phyloP scores from a whole-genome alignment of 768 basidiomycete species.

The Sporobolomyces phaffii region DNA sequence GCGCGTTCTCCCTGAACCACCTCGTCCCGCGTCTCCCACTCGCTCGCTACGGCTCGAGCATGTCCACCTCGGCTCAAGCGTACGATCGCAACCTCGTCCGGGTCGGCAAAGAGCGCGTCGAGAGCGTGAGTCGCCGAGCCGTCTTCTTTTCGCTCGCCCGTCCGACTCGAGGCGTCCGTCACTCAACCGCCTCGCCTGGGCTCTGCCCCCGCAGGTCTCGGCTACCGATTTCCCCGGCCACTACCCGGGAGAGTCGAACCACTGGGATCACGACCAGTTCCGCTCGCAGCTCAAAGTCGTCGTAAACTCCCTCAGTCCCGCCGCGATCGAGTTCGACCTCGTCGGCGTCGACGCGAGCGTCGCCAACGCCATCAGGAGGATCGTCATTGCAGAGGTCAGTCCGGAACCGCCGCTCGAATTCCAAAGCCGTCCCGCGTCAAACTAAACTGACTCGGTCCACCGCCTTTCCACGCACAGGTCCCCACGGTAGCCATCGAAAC shows the following conservation, averaged over 20 bases:
- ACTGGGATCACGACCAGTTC: conserved; percentile 73
- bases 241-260: conserved; percentile 73
- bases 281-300: conserved; percentile 49
- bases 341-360: conserved; percentile 93
- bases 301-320: conserved; percentile 52
- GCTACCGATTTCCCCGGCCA: conserved; percentile 89
- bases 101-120: conserved; percentile 36
- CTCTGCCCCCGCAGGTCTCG: conserved; percentile 56
- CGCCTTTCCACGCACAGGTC: conserved; percentile 54
- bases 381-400: conserved; percentile 85
- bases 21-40: neutral
- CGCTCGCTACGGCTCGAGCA: no score
- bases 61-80: neutral
- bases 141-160: neutral
- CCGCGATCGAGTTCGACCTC: conserved; percentile 77
- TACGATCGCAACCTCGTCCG: conserved; percentile 28
- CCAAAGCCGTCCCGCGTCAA: neutral
- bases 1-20: neutral
- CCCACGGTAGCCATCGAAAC: conserved; percentile 85
- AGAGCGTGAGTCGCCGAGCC: conserved; percentile 21
- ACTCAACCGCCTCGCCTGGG: neutral
- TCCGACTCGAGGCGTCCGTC: neutral
- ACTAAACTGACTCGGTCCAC: neutral
- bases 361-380: conserved; percentile 86
- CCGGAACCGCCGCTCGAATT: neutral